Base-by-base conservation (phyloP, 257 asterid genomes). In the Solanum rostratum region DNA sequence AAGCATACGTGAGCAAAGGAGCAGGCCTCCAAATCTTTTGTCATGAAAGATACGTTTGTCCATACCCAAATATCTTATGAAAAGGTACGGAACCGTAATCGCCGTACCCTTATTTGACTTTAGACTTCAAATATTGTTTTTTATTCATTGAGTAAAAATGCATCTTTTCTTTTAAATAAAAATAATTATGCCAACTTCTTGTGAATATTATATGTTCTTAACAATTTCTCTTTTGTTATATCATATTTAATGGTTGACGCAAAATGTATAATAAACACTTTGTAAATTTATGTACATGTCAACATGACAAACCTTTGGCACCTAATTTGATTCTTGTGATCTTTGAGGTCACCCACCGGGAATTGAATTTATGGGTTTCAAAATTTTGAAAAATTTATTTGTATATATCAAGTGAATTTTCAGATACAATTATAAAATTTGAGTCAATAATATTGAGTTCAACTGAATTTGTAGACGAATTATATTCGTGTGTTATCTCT, bases 81-180 rank as follows among this genome's bases (percentile, higher is more conserved):
- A 71, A 43, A 73, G 54, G 57, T 73, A 73, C 80, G 80, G 80
- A 73, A 73, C 57, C 80, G 80, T 73, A 73, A 73, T 73, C 80
- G 22, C 80, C 80, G 57, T 22, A 73, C 57, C 57, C n/a, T 73
- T 24, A 68, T 24, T 45, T 43, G 80, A 73, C 57, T 73, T 73
- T n/a, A 73, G 22, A 27, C 22, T 2, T 73, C 39, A 73, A 22
- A n/a, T 73, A 49, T 49, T n/a, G 1, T 73, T 43, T 15, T 73
- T 73, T 11, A 43, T 73, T 45, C 22, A 45, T 13, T 7, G 20
- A n/a, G 14, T 73, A 45, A 45, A 73, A 27, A 14, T 60, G 18
- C n/a, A 45, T 13, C 52, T 22, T 45, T 22, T 12, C 13, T 43
- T 43, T 6, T 13, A n/a, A 11, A n/a, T n/a, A 1, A 24, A 20